Percentiles rank a stretch among this genome's conserved stretches.
phyloP scores from a whole-genome alignment of 495 filamentous ascomycete genomes.

The Penicillium alfredii region DNA sequence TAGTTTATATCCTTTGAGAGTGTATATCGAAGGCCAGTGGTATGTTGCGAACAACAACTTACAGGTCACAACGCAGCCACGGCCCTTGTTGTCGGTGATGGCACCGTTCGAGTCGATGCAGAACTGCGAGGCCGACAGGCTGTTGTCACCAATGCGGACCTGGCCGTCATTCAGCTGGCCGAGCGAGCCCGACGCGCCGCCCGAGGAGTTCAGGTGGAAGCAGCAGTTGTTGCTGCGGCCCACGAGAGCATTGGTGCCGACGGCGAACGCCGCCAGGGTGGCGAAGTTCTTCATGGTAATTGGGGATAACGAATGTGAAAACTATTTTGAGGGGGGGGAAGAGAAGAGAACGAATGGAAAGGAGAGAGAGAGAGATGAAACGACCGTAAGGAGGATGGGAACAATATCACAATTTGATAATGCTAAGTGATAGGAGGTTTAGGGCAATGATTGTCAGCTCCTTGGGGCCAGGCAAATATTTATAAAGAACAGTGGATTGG shows the following conservation, averaged over 20 bases:
- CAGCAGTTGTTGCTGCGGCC: slow-evolving; percentile 33
- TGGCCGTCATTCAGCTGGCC: slow-evolving; percentile 50
- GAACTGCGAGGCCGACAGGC: slow-evolving; percentile 29
- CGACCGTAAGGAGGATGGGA: no score
- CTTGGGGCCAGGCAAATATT: background rate
- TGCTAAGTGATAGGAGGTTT: no score
- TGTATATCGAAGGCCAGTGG: no score
- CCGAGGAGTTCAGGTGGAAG: slow-evolving; percentile 41
- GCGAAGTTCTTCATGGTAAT: slow-evolving; percentile 25
- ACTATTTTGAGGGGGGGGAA: background rate
- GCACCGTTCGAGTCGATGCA: slow-evolving; percentile 36
- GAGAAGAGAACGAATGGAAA: background rate
- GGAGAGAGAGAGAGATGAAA: no score
- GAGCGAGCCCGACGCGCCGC: slow-evolving; percentile 36
- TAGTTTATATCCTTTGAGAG: slow-evolving; percentile 7
- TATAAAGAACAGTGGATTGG: background rate
- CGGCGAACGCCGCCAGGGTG: slow-evolving; percentile 27
- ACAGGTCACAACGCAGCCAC: slow-evolving; percentile 55
- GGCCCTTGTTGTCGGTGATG: slow-evolving; percentile 45
- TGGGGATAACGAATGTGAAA: background rate
- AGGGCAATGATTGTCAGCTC: no score
- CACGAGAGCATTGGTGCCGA: slow-evolving; percentile 30
- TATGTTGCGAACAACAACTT: no score
- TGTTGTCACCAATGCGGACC: slow-evolving; percentile 39
- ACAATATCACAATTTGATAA: no score